A percentile compares a stretch with the other conserved stretches of the same genome.
These are phyloP conservation scores for Alternaria postmessia DNA, from an alignment of 2,329 filamentous ascomycete genomes.

Conservation along the genomic window DNA sequence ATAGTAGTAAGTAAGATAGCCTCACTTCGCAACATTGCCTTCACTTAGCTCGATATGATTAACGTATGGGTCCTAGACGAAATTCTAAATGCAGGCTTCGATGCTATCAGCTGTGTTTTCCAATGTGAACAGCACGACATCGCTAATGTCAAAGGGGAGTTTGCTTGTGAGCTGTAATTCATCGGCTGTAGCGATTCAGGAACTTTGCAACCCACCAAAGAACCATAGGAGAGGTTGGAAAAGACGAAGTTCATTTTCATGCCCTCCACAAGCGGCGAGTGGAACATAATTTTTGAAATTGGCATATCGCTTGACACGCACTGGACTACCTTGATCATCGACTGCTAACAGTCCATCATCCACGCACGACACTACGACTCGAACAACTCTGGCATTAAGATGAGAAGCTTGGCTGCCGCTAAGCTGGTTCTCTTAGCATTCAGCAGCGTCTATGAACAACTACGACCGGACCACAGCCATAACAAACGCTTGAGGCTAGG, in stretches of 20 bases:
- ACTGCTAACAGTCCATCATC: background rate
- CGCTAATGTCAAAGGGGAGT: background rate
- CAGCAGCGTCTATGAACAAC: background rate
- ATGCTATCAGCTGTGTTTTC: background rate
- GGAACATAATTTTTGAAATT: background rate
- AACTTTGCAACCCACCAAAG: background rate
- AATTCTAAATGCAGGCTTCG: background rate
- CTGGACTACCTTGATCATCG: conserved; percentile 4
- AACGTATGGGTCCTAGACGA: background rate
- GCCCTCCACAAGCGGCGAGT: background rate
- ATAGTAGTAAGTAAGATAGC: background rate
- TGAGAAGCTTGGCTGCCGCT: background rate
- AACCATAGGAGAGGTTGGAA: background rate
- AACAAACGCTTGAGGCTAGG: background rate
- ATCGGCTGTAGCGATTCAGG: background rate
- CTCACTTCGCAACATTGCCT: background rate
- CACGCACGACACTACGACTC: conserved; percentile 3
- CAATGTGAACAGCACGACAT: background rate
- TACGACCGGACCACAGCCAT: background rate
- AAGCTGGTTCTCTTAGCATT: background rate
- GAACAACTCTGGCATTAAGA: background rate
- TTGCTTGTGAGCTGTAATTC: background rate
- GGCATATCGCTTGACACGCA: background rate
- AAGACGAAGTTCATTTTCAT: conserved; percentile 2
- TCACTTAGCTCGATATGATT: background rate